Evolutionary conservation across 1,284 basidiomycete species (phyloP).

Genomic region (Sanguinoderma infundibulare): DNA sequence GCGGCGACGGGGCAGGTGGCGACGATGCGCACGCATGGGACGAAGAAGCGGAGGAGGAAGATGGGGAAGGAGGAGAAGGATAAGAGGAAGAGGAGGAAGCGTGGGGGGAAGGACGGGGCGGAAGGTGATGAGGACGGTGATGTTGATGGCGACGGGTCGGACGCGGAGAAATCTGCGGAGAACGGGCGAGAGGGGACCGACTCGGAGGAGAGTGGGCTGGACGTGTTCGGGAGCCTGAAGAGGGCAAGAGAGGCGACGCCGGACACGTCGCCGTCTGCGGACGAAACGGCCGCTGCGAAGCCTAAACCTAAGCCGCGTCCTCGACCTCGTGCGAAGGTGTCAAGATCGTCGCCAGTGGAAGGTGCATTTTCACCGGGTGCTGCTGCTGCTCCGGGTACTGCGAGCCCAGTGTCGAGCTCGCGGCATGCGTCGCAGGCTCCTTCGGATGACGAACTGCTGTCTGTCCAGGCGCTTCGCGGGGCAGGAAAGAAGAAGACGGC

Average conservation of each 20-base stretch:
- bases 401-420: neutral
- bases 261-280: conserved; percentile 26
- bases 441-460: conserved; percentile 16
- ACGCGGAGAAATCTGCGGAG: conserved; percentile 20
- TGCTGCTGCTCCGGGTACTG: neutral
- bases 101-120: conserved; percentile 22
- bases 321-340: conserved; percentile 18
- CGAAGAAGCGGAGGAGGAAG: conserved; percentile 65
- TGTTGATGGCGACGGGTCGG: conserved; percentile 15
- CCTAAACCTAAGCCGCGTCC: conserved; percentile 29
- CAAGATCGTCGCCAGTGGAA: neutral
- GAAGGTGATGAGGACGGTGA: conserved; percentile 9
- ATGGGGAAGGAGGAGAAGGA: conserved; percentile 33
- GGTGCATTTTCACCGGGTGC: neutral
- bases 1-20: conserved; percentile 47
- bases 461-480: neutral
- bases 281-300: neutral
- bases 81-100: conserved; percentile 29
- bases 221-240: conserved; percentile 31
- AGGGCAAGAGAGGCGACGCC: conserved; percentile 23
- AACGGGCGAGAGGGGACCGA: conserved; percentile 7
- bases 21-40: conserved; percentile 69
- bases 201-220: conserved; percentile 28
- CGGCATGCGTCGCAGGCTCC: conserved; percentile 1
- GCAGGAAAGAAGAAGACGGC: conserved; percentile 10